Conservation (phyloP, 2,329 filamentous ascomycete species). For the Pestalotiopsis sp. region DNA sequence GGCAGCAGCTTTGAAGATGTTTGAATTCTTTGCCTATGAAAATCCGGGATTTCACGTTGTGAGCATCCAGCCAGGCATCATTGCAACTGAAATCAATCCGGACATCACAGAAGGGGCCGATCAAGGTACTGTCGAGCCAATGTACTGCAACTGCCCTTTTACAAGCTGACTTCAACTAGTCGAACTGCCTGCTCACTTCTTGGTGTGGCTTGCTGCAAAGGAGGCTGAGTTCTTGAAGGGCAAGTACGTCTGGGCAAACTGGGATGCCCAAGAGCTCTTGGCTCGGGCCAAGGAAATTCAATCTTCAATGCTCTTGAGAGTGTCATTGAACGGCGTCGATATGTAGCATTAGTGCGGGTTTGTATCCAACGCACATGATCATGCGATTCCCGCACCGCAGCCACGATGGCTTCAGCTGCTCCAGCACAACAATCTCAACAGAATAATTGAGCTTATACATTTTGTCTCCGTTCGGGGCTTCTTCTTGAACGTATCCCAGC, state of each 20-base stretch:
- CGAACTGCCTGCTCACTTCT: constrained; percentile 39
- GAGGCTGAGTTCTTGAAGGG: constrained; percentile 47
- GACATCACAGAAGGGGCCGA: background rate
- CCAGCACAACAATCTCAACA: too few species aligned
- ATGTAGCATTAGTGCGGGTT: background rate
- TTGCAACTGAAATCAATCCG: constrained; percentile 26
- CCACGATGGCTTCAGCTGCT: too few species aligned
- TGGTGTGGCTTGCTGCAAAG: constrained; percentile 42
- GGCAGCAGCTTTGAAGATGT: background rate
- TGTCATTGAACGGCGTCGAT: background rate
- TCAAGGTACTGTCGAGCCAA: background rate
- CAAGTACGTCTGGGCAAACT: constrained; percentile 48
- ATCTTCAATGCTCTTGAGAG: background rate
- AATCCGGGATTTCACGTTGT: constrained; percentile 38
- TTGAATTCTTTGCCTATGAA: constrained; percentile 32
- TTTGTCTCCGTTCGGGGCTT: too few species aligned
- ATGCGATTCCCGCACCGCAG: background rate
- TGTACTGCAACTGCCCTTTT: background rate
- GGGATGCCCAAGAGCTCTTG: constrained; percentile 52
- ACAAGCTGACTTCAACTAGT: constrained; percentile 15
- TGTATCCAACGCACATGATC: background rate
- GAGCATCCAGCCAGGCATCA: constrained; percentile 43
- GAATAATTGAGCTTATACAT: too few species aligned
- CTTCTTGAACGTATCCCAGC: too few species aligned
- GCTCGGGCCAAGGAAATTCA: constrained; percentile 33